Evolutionary conservation across 176 grass and related monocot species (phyloP).

Genomic region (Hordeum vulgare): DNA sequence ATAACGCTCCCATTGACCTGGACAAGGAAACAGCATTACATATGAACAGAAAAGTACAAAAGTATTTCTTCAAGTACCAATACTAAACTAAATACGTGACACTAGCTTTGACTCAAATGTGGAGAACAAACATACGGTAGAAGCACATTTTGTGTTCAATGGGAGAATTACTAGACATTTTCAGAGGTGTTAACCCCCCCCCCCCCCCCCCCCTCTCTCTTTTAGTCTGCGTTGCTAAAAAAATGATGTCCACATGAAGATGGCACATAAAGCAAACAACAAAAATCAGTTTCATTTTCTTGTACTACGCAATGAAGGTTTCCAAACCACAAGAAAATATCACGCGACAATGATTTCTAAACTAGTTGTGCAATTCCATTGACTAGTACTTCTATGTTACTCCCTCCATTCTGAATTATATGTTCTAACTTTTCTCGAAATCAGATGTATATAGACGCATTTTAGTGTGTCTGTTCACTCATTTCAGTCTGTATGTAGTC

Average conservation of each 20-base stretch:
- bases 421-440: too few relatives aligned
- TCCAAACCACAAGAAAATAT: neutral
- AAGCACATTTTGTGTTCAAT: neutral
- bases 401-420: too few relatives aligned
- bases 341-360: neutral
- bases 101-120: neutral
- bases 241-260: neutral
- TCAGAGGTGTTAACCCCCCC: neutral
- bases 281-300: neutral
- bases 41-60: neutral
- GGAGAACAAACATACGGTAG: neutral
- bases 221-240: neutral
- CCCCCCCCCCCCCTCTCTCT: neutral
- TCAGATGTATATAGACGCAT: too few relatives aligned
- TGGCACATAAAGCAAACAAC: neutral
- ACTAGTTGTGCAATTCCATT: neutral
- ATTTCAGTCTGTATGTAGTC: too few relatives aligned
- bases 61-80: neutral
- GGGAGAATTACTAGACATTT: neutral
- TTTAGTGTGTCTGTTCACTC: too few relatives aligned
- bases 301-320: neutral
- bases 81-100: neutral
- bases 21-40: neutral
- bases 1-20: conserved; percentile 95
- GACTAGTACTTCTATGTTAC: neutral